Conservation (phyloP, 2,329 filamentous ascomycete genomes). For the Lecanosticta acicola region DNA sequence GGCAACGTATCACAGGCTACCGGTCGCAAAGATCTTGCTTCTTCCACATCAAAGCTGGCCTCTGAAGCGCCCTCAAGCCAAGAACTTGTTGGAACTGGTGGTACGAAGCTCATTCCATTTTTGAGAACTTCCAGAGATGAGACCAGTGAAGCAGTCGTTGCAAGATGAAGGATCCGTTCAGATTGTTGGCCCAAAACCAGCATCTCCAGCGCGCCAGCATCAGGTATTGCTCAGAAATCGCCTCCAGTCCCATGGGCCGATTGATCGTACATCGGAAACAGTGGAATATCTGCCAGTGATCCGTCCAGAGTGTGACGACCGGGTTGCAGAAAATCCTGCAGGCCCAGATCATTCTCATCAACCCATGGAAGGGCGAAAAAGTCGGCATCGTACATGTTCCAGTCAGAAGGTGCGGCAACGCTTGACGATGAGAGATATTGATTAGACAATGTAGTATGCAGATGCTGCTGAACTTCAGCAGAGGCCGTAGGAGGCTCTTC, state of each 20-base stretch:
- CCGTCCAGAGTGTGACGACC: conserved; percentile 22
- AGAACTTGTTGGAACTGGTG: conserved; percentile 47
- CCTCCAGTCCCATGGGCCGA: neutral
- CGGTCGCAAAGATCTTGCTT: conserved; percentile 40
- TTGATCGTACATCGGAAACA: conserved; percentile 27
- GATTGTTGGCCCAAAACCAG: neutral
- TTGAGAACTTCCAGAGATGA: conserved; percentile 49
- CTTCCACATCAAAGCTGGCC: conserved; percentile 39
- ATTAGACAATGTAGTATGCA: neutral
- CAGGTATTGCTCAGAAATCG: neutral
- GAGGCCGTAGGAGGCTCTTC: neutral
- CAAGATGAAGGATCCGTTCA: conserved; percentile 1
- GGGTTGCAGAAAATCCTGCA: conserved; percentile 27
- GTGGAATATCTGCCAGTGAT: conserved; percentile 21
- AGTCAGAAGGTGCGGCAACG: conserved; percentile 10
- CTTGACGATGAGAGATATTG: neutral
- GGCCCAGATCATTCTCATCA: conserved; percentile 23
- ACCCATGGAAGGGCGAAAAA: conserved; percentile 26
- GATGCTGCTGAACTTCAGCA: neutral
- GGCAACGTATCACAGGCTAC: conserved; percentile 22
- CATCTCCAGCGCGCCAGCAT: neutral
- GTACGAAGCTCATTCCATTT: conserved; percentile 50
- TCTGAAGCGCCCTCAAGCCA: conserved; percentile 29
- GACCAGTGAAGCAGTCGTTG: conserved; percentile 31
- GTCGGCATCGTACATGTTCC: conserved; percentile 23